Evolutionary conservation across 345 rosid species (phyloP), one percentile per base, ranked within the genome.

Genomic region (Populus nigra): DNA sequence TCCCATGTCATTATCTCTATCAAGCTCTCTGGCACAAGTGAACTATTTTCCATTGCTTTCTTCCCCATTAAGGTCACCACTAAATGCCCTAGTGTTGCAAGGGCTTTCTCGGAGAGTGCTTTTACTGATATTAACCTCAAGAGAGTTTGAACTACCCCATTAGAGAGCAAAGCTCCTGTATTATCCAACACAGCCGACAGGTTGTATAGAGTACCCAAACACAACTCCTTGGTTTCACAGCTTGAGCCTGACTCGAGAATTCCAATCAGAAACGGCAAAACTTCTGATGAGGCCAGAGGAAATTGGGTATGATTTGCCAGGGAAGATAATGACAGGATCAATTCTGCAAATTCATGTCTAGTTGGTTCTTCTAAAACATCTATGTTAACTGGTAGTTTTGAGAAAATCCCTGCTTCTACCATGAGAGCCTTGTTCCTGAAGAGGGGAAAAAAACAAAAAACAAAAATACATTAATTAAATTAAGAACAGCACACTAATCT

Each of bases 1-100:
- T 93, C 98, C 99, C 99, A 96, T 41, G 93, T 88, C 77, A 96
- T 45, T 68, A 88, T 82, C 88, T 92, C 98, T 53, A 96, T 91
- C 84, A 96, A 81, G 75, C 81, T 78, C 27, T 80, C 87, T 1
- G 96, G 97, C 45, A 90, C 93, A 65, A 76, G 3, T 15, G 82
- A 72, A 68, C 88, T 84, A 10, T 85, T 84, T 75, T 91, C 97
- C 87, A 93, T 77, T 3, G 93, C 94, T 70, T 86, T 91, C 80
- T 90, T 93, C 16, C 98, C 99, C 85, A 78, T 91, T n/a, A 83
- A 74, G 3, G 97, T 92, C 65, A 92, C 93, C 23, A 88, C 98
- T 71, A 93, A 78, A 83, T 91, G 90, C 2, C 97, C 96, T 71
- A 96, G 59, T 33, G 91, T 84, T 17, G 98, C 89, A 13, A 96